Conservation (phyloP, 345 rosid genomes). For the Hypericum androsaemum region DNA sequence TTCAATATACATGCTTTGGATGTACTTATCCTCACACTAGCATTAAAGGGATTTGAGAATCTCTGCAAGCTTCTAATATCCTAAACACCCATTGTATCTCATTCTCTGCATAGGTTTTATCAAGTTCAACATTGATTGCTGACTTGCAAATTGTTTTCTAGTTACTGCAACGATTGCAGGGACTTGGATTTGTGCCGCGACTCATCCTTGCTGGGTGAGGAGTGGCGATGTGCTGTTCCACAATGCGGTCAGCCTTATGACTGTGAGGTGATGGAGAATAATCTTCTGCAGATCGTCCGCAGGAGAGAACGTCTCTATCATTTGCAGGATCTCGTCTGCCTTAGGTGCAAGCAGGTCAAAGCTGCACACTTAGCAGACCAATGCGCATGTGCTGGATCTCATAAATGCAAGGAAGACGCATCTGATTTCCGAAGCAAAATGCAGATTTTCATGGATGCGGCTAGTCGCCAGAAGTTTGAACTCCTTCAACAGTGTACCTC, state of each 20-base stretch:
- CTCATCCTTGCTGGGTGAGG: slow-evolving; percentile 49
- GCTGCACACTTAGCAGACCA: slow-evolving; percentile 76
- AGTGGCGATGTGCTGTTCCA: slow-evolving; percentile 66
- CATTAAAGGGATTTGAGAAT: too few relatives aligned
- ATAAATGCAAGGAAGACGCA: slow-evolving; percentile 57
- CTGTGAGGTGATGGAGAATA: slow-evolving; percentile 66
- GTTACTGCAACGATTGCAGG: slow-evolving; percentile 87
- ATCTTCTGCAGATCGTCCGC: slow-evolving; percentile 73
- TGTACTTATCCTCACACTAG: too few relatives aligned
- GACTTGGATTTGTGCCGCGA: slow-evolving; percentile 85
- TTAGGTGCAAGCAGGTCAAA: slow-evolving; percentile 82
- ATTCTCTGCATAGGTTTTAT: not conserved
- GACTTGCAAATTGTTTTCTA: slow-evolving; percentile 25
- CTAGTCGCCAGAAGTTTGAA: slow-evolving; percentile 48
- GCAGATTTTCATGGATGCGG: slow-evolving; percentile 62
- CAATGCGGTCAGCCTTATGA: slow-evolving; percentile 84
- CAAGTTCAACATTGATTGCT: slow-evolving; percentile 5
- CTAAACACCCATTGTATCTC: too few relatives aligned
- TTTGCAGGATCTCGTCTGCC: slow-evolving; percentile 76
- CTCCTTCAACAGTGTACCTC: slow-evolving; percentile 53
- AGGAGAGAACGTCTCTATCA: slow-evolving; percentile 78
- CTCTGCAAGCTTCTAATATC: too few relatives aligned
- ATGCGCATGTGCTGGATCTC: slow-evolving; percentile 77
- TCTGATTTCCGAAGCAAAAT: slow-evolving; percentile 52
- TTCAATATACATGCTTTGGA: too few relatives aligned